Evolutionary conservation across 805 yeast species (phyloP).

Genomic region (Wickerhamomyces xylosicus): DNA sequence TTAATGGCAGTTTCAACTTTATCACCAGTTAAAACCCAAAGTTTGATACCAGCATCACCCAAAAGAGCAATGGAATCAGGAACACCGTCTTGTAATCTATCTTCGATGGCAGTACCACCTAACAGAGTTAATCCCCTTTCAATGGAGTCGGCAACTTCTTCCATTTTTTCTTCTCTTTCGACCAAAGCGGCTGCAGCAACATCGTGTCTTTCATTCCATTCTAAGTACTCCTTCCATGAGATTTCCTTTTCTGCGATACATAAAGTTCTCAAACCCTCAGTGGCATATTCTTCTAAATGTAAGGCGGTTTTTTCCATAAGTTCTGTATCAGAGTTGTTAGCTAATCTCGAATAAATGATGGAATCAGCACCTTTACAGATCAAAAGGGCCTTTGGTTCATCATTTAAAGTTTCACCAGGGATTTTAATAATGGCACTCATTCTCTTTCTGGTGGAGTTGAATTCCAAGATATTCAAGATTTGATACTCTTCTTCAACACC

Average conservation of each 20-base stretch:
- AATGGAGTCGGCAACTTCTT: constrained; percentile 62
- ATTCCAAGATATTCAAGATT: constrained; percentile 60
- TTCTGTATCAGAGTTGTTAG: constrained; percentile 32
- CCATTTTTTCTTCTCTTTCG: constrained; percentile 63
- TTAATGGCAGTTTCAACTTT: constrained; percentile 86
- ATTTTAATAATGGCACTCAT: constrained; percentile 76
- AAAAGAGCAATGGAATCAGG: constrained; percentile 68
- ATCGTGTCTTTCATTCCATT: constrained; percentile 55
- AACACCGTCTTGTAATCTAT: constrained; percentile 77
- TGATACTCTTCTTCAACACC: constrained; percentile 66
- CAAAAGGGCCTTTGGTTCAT: constrained; percentile 48
- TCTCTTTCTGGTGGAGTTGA: constrained; percentile 79
- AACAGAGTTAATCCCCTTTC: constrained; percentile 55
- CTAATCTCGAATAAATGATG: constrained; percentile 59
- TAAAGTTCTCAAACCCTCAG: constrained; percentile 74
- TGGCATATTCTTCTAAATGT: constrained; percentile 69
- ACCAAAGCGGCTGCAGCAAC: constrained; percentile 56
- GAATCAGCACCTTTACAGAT: constrained; percentile 85
- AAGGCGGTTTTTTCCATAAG: constrained; percentile 55
- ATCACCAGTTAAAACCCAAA: constrained; percentile 85
- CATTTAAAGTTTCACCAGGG: constrained; percentile 36
- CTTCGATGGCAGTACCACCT: constrained; percentile 86
- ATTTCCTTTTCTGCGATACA: constrained; percentile 70
- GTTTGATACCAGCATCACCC: constrained; percentile 68
- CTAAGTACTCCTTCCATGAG: constrained; percentile 47